These are phyloP conservation scores for Paramecium tetraurelia DNA, from an alignment of 73 alveolate species.

Conservation along the genomic window DNA sequence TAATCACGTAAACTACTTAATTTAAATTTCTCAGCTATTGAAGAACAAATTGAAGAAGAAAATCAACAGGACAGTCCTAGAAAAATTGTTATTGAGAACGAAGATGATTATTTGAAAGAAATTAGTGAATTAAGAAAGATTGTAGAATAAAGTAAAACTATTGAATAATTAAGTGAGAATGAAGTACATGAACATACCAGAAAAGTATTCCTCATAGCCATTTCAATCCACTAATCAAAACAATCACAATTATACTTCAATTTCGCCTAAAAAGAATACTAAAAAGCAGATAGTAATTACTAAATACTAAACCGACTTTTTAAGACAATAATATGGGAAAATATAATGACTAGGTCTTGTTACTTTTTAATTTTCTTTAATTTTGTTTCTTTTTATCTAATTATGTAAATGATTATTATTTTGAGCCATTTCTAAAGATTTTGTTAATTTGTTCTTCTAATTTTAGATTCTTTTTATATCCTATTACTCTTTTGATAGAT, in stretches of 20 bases:
- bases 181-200: neutral
- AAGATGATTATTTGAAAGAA: neutral
- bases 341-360: neutral
- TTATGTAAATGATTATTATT: too few relatives aligned
- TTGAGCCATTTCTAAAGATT: too few relatives aligned
- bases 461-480: too few relatives aligned
- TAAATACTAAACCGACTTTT: neutral
- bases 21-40: neutral
- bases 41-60: neutral
- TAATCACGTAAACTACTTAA: neutral
- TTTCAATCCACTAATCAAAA: neutral
- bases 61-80: neutral
- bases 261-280: neutral
- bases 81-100: neutral
- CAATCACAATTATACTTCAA: neutral
- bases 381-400: neutral
- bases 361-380: neutral
- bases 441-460: too few relatives aligned
- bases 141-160: neutral
- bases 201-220: neutral
- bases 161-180: conserved; percentile 3
- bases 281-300: neutral
- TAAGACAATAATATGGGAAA: neutral
- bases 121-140: neutral
- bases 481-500: too few relatives aligned